Percentiles rank a stretch among this genome's conserved stretches.
These are phyloP conservation scores for Echinochloa phyllopogon DNA, from an alignment of 176 grass and related monocot genomes.

Conservation along the genomic window DNA sequence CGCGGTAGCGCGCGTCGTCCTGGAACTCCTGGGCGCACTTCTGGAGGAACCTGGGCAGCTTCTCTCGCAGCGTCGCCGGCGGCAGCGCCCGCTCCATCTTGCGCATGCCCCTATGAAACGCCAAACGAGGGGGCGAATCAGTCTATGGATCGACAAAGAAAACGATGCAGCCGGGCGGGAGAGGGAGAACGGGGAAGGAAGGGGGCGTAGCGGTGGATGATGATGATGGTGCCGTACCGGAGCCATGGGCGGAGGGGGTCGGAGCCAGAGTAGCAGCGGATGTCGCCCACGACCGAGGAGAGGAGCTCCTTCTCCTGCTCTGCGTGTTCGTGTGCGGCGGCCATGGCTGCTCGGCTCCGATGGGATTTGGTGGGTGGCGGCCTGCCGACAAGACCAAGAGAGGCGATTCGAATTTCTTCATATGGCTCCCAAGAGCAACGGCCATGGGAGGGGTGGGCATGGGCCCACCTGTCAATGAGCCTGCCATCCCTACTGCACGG, in stretches of 20 bases:
- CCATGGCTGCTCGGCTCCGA: constrained; percentile 51
- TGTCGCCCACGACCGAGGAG: constrained; percentile 63
- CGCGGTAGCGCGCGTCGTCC: constrained; percentile 59
- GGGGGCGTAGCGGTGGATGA: background rate
- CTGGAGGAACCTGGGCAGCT: constrained; percentile 91
- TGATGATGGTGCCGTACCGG: constrained; percentile 32
- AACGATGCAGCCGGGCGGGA: background rate
- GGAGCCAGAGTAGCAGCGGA: constrained; percentile 67
- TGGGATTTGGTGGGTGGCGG: background rate
- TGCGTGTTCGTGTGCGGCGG: constrained; percentile 29
- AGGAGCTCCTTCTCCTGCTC: constrained; percentile 65
- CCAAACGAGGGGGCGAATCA: background rate
- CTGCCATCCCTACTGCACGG: background rate
- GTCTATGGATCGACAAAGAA: background rate
- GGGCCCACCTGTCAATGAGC: background rate
- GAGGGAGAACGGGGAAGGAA: background rate
- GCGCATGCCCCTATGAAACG: constrained; percentile 54
- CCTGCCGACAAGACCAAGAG: no score
- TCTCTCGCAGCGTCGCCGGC: constrained; percentile 55
- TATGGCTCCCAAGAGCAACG: background rate
- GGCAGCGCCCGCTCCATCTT: constrained; percentile 66
- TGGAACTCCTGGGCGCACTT: constrained; percentile 90
- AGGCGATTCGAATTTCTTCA: background rate
- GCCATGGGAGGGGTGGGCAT: background rate
- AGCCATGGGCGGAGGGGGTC: constrained; percentile 92